These are phyloP conservation scores for Sporisorium graminicola DNA, from an alignment of 1,284 basidiomycete species.

Conservation along the genomic window DNA sequence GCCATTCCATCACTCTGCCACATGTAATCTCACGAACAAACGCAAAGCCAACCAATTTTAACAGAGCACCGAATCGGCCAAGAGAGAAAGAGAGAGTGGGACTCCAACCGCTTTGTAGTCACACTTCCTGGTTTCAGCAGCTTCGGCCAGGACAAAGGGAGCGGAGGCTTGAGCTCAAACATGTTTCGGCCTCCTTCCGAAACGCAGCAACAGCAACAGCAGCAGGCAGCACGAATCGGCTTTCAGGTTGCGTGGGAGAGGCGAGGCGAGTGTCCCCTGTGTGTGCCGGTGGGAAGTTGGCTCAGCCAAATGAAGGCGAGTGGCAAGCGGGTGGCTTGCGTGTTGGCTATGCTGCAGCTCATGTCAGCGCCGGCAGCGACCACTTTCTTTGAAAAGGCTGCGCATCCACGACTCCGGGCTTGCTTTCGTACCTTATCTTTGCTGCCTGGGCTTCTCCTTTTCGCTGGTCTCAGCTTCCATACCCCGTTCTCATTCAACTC, in stretches of 20 bases:
- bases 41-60: background rate
- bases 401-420: background rate
- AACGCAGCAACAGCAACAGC: background rate
- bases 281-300: background rate
- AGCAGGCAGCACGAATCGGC: background rate
- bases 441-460: too few relatives aligned
- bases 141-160: background rate
- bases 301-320: background rate
- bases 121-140: background rate
- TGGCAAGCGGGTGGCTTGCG: background rate
- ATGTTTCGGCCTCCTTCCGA: background rate
- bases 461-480: too few relatives aligned
- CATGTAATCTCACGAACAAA: background rate
- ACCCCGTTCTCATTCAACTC: background rate
- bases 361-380: too few relatives aligned
- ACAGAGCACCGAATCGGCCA: background rate
- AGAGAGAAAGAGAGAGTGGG: background rate
- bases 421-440: too few relatives aligned
- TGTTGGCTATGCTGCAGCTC: background rate
- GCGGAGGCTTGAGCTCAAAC: slow-evolving; percentile 4
- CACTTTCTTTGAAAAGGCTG: background rate
- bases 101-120: slow-evolving; percentile 2
- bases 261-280: too few relatives aligned
- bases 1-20: background rate
- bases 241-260: background rate